phyloP scores from a whole-genome alignment of 2,329 filamentous ascomycete genomes.

The Trichophaea hybrida region DNA sequence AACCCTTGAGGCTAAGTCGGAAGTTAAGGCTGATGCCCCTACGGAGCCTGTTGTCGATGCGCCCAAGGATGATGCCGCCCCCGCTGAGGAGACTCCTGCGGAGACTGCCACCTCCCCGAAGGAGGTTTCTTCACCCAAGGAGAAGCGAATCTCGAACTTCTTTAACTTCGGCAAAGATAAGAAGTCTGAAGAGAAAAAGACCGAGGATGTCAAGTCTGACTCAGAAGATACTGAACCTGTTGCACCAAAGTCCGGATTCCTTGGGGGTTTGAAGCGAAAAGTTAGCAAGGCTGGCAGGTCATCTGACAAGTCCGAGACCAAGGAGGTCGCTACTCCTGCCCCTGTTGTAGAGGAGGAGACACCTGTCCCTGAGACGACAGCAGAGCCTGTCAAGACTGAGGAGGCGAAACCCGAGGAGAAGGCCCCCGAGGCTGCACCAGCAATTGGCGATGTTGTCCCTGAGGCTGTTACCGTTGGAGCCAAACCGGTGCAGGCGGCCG shows the following conservation, averaged over 20 bases:
- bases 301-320: constrained; percentile 11
- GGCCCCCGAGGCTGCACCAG: constrained; percentile 6
- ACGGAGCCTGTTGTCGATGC: not conserved
- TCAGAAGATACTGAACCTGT: constrained; percentile 17
- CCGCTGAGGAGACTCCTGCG: not conserved
- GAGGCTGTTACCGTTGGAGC: constrained; percentile 15
- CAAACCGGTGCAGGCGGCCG: constrained; percentile 16
- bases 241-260: constrained; percentile 11
- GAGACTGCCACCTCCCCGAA: constrained; percentile 5
- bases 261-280: constrained; percentile 19
- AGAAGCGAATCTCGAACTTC: constrained; percentile 21
- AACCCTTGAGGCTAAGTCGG: constrained; percentile 27
- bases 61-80: constrained; percentile 12
- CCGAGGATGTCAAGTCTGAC: constrained; percentile 24
- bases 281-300: constrained; percentile 19
- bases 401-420: constrained; percentile 9
- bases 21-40: constrained; percentile 24
- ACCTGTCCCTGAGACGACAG: constrained; percentile 4
- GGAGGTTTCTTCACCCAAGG: constrained; percentile 15
- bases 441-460: constrained; percentile 22
- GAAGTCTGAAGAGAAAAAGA: constrained; percentile 21
- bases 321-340: constrained; percentile 19
- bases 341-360: constrained; percentile 16
- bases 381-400: constrained; percentile 8
- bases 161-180: constrained; percentile 19